Conservation (phyloP, 805 yeast species). For the Candida broadrunensis region DNA sequence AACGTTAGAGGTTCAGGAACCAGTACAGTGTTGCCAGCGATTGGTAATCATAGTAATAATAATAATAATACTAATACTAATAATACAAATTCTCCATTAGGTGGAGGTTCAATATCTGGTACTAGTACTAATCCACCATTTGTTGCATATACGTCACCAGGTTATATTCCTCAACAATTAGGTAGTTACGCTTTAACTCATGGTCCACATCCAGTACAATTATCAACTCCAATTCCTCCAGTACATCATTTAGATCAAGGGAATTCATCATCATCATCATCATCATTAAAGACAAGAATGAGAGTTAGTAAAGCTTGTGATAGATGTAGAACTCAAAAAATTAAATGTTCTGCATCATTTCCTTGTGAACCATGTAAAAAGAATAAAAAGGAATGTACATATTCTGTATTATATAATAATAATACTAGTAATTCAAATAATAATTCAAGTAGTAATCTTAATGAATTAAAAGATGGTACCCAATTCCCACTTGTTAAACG, state of each 20-base stretch:
- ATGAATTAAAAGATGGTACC: not conserved
- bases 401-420: constrained; percentile 4
- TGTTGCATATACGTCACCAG: not conserved
- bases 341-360: constrained; percentile 52
- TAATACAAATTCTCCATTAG: not conserved
- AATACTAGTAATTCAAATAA: not conserved
- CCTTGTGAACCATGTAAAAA: constrained; percentile 50
- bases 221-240: not conserved
- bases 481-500: constrained; percentile 7
- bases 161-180: not conserved
- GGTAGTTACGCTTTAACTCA: not conserved
- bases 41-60: not conserved
- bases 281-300: constrained; percentile 18
- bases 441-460: not conserved
- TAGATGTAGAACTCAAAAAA: constrained; percentile 52
- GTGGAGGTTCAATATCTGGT: not conserved
- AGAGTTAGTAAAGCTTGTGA: constrained; percentile 56
- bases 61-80: no score
- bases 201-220: not conserved
- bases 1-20: not conserved
- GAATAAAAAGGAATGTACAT: constrained; percentile 34
- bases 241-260: not conserved
- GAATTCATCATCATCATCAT: not conserved
- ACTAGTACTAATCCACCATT: not conserved
- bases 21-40: not conserved